Evolutionary conservation across 1,284 basidiomycete species (phyloP).

Genomic region (Polyporus tsugae): DNA sequence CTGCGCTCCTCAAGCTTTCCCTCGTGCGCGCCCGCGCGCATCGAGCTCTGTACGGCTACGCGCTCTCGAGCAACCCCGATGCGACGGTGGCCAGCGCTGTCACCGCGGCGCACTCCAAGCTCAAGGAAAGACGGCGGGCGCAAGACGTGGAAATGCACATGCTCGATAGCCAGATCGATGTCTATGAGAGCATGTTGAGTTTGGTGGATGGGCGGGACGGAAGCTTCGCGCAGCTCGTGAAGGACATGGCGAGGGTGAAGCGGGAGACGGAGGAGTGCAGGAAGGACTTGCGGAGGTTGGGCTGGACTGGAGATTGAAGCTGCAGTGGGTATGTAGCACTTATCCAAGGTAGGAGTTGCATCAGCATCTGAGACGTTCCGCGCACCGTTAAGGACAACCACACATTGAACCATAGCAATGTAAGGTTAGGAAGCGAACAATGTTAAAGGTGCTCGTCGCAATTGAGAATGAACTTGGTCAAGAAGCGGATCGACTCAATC

Average conservation of each 20-base stretch:
- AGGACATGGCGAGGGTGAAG: conserved; percentile 56
- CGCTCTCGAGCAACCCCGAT: conserved; percentile 32
- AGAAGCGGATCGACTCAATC: conserved; percentile 38
- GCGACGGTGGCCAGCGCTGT: conserved; percentile 46
- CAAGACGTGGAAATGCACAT: conserved; percentile 47
- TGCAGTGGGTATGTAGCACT: background rate
- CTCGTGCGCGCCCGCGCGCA: conserved; percentile 51
- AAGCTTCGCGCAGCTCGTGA: conserved; percentile 55
- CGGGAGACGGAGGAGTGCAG: conserved; percentile 58
- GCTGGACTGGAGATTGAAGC: conserved; percentile 55
- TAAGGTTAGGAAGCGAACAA: background rate
- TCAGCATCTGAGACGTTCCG: no score
- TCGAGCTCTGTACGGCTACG: conserved; percentile 49
- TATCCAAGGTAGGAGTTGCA: background rate
- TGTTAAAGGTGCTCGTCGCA: conserved; percentile 33
- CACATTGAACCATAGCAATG: background rate
- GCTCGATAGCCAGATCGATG: conserved; percentile 50
- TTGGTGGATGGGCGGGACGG: conserved; percentile 50
- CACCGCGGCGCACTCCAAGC: conserved; percentile 42
- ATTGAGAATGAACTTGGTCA: conserved; percentile 40
- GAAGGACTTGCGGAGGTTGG: conserved; percentile 55
- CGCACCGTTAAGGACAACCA: no score
- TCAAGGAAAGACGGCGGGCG: conserved; percentile 46
- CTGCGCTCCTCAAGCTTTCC: conserved; percentile 56
- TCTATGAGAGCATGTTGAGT: conserved; percentile 51